Percentiles rank a stretch among this genome's conserved stretches.
Evolutionary conservation across 2,329 filamentous ascomycete genomes (phyloP).

Genomic region (Lasiodiplodia gonubiensis): DNA sequence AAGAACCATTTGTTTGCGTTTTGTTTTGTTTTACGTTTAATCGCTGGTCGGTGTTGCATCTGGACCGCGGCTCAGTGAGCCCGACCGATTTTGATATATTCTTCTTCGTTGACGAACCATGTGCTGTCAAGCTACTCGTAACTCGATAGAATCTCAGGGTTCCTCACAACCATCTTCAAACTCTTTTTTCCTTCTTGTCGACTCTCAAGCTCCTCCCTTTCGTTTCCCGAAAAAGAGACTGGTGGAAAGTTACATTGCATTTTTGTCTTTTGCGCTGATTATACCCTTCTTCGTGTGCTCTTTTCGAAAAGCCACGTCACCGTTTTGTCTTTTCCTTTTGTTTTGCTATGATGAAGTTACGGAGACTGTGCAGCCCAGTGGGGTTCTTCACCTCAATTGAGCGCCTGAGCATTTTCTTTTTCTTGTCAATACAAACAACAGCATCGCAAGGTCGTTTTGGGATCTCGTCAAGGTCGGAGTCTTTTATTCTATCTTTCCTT

Average conservation of each 20-base stretch:
- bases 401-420: conserved; percentile 11
- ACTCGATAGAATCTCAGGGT: conserved; percentile 25
- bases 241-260: not conserved
- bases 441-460: conserved; percentile 9
- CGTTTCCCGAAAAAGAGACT: not conserved
- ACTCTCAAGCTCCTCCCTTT: conserved; percentile 1
- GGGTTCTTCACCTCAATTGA: not conserved
- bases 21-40: conserved; percentile 8
- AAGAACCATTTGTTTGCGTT: not conserved
- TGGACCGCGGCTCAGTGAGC: conserved; percentile 25
- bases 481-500: not conserved
- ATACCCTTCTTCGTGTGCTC: conserved; percentile 9
- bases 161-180: not conserved
- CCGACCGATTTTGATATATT: conserved; percentile 19
- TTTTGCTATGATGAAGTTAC: conserved; percentile 18
- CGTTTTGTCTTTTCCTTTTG: conserved; percentile 20
- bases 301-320: conserved; percentile 1
- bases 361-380: conserved; percentile 1
- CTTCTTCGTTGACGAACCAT: not conserved
- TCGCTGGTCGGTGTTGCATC: conserved; percentile 25
- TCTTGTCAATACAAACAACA: not conserved
- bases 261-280: conserved; percentile 3
- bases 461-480: not conserved
- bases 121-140: conserved; percentile 21
- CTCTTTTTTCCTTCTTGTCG: not conserved